phyloP scores from a whole-genome alignment of 177 flowering plant species.

The Telopea speciosissima region DNA sequence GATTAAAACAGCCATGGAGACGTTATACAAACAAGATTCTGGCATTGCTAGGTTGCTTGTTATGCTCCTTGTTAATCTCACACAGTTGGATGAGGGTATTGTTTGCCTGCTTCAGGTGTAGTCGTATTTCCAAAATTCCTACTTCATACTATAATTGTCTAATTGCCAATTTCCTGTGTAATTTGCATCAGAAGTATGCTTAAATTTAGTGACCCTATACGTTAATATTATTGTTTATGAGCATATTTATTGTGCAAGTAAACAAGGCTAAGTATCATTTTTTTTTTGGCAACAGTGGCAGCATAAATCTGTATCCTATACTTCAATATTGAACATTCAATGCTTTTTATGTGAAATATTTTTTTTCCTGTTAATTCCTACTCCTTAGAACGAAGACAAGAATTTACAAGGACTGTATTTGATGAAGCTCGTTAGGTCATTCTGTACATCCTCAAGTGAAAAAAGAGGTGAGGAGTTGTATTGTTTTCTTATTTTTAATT shows the following conservation, averaged over 20 bases:
- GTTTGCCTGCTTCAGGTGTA: constrained; percentile 84
- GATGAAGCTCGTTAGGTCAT: constrained; percentile 95
- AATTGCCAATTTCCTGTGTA: background rate
- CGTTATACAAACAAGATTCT: constrained; percentile 52
- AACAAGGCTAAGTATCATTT: background rate
- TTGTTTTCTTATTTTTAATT: constrained; percentile 2
- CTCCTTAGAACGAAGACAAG: constrained; percentile 62
- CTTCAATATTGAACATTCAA: background rate
- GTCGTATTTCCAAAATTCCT: background rate
- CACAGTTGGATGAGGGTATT: constrained; percentile 73
- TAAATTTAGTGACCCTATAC: background rate
- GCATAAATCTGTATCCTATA: background rate
- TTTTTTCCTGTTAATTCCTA: constrained; percentile 4
- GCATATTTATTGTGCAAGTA: background rate
- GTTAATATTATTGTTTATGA: background rate
- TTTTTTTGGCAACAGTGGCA: background rate
- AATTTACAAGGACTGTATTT: constrained; percentile 79
- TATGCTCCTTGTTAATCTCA: constrained; percentile 87
- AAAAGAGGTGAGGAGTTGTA: constrained; percentile 31
- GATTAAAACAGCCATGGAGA: constrained; percentile 59
- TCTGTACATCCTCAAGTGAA: constrained; percentile 65
- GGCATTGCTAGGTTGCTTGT: constrained; percentile 48
- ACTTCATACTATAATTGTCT: background rate
- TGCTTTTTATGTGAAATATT: constrained; percentile 6
- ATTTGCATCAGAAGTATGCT: background rate